Conservation (phyloP, 1,139 yeast species). For the Geotrichum cucujoidarum region DNA sequence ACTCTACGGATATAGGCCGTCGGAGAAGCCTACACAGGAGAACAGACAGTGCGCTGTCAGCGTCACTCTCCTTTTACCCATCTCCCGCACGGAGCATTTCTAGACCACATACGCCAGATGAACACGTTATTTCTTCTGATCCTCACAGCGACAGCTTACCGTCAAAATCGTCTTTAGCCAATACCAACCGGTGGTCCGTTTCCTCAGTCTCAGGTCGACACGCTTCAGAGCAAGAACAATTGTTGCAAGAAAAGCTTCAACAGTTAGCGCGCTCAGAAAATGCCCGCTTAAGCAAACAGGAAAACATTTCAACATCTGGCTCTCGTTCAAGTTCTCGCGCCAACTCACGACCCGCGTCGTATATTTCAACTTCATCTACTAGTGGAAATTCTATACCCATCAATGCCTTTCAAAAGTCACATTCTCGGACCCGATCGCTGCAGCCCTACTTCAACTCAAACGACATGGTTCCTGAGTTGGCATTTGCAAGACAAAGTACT, state of each 20-base stretch:
- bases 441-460: constrained; percentile 19
- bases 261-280: constrained; percentile 35
- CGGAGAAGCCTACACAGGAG: constrained; percentile 3
- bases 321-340: neutral
- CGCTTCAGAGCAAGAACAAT: constrained; percentile 25
- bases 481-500: neutral
- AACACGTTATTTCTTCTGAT: neutral
- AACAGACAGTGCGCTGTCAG: constrained; percentile 10
- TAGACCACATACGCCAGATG: constrained; percentile 11
- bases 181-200: constrained; percentile 6
- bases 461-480: constrained; percentile 10
- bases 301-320: neutral
- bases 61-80: constrained; percentile 1
- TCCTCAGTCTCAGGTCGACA: constrained; percentile 1
- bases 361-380: neutral
- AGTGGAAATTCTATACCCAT: constrained; percentile 9
- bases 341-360: constrained; percentile 6
- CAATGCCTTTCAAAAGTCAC: neutral
- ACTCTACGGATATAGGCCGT: constrained; percentile 7
- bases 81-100: constrained; percentile 9
- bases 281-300: constrained; percentile 25
- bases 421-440: constrained; percentile 15
- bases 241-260: constrained; percentile 32
- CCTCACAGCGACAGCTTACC: neutral
- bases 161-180: neutral